Evolutionary conservation across 495 filamentous ascomycete genomes (phyloP).

Genomic region (Penicillium waksmanii): DNA sequence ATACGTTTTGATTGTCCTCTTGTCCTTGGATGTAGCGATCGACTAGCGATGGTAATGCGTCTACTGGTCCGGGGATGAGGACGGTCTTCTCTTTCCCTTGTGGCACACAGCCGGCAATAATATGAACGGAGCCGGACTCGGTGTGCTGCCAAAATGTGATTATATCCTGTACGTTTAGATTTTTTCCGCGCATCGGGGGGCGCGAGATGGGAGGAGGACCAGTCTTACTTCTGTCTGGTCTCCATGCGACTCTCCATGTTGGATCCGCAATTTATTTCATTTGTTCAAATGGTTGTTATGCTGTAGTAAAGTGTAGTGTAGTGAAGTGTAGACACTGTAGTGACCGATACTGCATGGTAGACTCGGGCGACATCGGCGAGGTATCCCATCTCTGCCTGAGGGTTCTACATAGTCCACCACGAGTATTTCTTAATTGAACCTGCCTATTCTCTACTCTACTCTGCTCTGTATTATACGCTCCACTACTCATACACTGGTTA

Average conservation of each 20-base stretch:
- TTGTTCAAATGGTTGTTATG: constrained; percentile 22
- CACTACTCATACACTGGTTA: too few species aligned
- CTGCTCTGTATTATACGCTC: too few species aligned
- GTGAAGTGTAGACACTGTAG: neutral
- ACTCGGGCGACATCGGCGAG: too few species aligned
- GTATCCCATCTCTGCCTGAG: neutral
- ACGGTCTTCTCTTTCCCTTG: constrained; percentile 3
- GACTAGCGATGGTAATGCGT: constrained; percentile 23
- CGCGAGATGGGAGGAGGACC: constrained; percentile 37
- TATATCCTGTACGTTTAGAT: constrained; percentile 58
- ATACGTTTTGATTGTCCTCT: constrained; percentile 17
- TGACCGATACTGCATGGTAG: neutral
- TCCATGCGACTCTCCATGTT: constrained; percentile 36
- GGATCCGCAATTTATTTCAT: constrained; percentile 38
- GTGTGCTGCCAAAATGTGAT: constrained; percentile 46
- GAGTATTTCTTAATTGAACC: too few species aligned
- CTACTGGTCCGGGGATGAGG: constrained; percentile 24
- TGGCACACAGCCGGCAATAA: neutral
- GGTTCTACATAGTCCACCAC: too few species aligned
- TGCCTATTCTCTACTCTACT: too few species aligned
- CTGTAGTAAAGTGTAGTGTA: neutral
- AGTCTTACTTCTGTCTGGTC: constrained; percentile 34
- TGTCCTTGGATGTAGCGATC: constrained; percentile 33
- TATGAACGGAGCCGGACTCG: constrained; percentile 2
- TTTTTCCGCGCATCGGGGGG: constrained; percentile 45